Conservation (phyloP, 208 protist species). For the Trypanosoma melophagium region DNA sequence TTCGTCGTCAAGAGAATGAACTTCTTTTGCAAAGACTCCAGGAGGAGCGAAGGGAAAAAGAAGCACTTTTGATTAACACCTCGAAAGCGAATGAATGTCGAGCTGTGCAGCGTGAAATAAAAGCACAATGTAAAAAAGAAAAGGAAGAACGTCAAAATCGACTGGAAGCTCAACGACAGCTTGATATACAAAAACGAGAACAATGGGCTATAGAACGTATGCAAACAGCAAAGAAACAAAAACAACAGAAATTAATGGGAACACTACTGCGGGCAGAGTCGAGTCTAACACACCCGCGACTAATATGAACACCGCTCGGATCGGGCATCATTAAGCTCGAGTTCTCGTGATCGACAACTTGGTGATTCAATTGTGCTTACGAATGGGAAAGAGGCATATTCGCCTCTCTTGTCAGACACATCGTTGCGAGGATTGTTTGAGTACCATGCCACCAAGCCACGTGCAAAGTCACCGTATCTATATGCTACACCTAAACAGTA, state of each 20-base stretch:
- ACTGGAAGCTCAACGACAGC: constrained; percentile 7
- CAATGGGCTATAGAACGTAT: constrained; percentile 14
- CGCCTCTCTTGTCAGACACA: constrained; percentile 18
- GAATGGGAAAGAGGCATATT: constrained; percentile 17
- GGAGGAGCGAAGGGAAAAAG: constrained; percentile 6
- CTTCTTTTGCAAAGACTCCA: constrained; percentile 1
- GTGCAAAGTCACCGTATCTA: constrained; percentile 24
- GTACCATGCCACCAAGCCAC: constrained; percentile 18
- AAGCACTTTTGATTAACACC: neutral
- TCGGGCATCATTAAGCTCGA: neutral
- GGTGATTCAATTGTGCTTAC: constrained; percentile 2
- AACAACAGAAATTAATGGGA: constrained; percentile 2
- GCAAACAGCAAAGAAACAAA: constrained; percentile 5
- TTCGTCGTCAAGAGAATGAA: constrained; percentile 22
- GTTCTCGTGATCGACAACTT: neutral
- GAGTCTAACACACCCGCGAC: neutral
- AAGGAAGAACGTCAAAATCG: constrained; percentile 10
- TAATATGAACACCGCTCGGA: constrained; percentile 20
- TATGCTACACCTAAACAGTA: constrained; percentile 5
- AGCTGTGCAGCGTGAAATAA: constrained; percentile 1
- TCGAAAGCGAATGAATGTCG: constrained; percentile 13
- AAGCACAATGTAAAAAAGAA: neutral
- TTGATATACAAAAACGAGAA: constrained; percentile 20
- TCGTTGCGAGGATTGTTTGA: constrained; percentile 19
- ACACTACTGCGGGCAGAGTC: constrained; percentile 7